Conservation (phyloP, 345 rosid genomes). For the Zanthoxylum bungeanum region DNA sequence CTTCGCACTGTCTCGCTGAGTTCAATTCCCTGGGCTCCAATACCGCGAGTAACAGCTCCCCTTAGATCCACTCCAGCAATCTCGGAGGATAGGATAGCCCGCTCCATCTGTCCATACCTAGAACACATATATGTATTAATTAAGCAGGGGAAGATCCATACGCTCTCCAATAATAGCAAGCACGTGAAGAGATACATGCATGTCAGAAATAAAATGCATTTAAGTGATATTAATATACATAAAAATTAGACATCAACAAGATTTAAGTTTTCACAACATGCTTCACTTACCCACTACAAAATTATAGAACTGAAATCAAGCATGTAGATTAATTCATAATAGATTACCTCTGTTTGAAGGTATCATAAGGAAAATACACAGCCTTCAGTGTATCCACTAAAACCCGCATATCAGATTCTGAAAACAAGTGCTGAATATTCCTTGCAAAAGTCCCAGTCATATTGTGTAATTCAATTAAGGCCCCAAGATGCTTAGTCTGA, state of each 20-base stretch:
- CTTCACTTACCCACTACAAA: not conserved
- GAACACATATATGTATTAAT: conserved; percentile 11
- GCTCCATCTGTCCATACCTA: conserved; percentile 96
- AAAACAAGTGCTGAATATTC: conserved; percentile 87
- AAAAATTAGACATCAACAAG: not conserved
- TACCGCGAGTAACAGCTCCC: conserved; percentile 95
- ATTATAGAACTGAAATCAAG: not conserved
- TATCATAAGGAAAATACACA: conserved; percentile 79
- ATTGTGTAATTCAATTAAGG: conserved; percentile 87
- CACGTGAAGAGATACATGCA: not conserved
- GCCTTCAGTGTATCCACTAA: conserved; percentile 86
- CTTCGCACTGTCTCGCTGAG: conserved; percentile 96
- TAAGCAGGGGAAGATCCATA: conserved; percentile 5
- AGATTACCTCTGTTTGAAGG: conserved; percentile 84
- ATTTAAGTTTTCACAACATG: not conserved
- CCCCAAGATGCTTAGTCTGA: conserved; percentile 91
- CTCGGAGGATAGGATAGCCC: conserved; percentile 83
- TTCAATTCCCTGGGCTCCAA: conserved; percentile 98
- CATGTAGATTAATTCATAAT: not conserved
- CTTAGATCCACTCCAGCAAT: conserved; percentile 92
- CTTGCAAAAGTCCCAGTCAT: conserved; percentile 82
- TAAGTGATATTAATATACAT: not conserved
- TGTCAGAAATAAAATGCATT: conserved; percentile 14
- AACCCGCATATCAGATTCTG: conserved; percentile 75
- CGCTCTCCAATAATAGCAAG: conserved; percentile 7